Conservation (phyloP, 495 filamentous ascomycete species). For the Tuber microsphaerosporum region DNA sequence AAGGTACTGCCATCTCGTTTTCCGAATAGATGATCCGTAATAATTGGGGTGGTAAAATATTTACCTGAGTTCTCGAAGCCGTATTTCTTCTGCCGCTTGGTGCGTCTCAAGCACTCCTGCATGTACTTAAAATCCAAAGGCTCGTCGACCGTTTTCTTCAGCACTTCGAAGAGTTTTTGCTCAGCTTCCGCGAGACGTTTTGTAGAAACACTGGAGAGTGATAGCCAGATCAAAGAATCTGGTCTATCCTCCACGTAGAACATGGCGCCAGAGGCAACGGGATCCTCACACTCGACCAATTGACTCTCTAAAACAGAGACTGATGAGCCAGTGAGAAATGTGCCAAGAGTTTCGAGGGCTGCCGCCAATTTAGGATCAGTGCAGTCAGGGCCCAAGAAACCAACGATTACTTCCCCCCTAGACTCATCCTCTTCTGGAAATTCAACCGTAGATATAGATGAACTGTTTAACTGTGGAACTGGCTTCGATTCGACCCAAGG, state of each 20-base stretch:
- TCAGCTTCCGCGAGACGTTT: constrained; percentile 77
- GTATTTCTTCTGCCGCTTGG: constrained; percentile 69
- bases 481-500: constrained; percentile 86
- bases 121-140: constrained; percentile 84
- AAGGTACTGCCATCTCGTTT: constrained; percentile 75
- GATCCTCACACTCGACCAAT: constrained; percentile 85
- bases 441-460: constrained; percentile 65
- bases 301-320: constrained; percentile 85
- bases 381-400: constrained; percentile 75
- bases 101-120: constrained; percentile 71
- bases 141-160: constrained; percentile 70
- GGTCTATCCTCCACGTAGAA: constrained; percentile 69
- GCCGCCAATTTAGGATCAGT: constrained; percentile 56
- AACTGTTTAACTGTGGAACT: constrained; percentile 61
- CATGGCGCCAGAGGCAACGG: constrained; percentile 69
- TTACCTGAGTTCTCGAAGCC: constrained; percentile 66
- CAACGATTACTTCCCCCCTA: constrained; percentile 73
- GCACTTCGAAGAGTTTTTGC: constrained; percentile 71
- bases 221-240: constrained; percentile 74
- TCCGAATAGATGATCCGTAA: constrained; percentile 87
- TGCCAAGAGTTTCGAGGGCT: constrained; percentile 67
- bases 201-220: constrained; percentile 75
- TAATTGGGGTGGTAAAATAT: constrained; percentile 71
- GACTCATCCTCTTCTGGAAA: constrained; percentile 98
- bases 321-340: constrained; percentile 85